Percentiles rank a stretch among this genome's conserved stretches.
Conservation (phyloP, 768 basidiomycete genomes). For the Gautieria morchelliformis region DNA sequence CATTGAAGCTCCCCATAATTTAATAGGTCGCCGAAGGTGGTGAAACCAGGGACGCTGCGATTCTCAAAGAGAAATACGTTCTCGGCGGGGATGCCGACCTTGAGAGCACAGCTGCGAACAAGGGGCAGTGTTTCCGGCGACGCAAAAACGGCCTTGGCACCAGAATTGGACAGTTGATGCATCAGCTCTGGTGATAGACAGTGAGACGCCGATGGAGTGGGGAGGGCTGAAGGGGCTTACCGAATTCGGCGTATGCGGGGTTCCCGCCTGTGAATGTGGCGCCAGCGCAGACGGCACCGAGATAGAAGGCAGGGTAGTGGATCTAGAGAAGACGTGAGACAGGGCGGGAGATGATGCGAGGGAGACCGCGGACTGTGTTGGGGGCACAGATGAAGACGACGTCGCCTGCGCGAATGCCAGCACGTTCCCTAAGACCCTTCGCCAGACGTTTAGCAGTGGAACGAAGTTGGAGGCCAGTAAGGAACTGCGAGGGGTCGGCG, state of each 20-base stretch:
- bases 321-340: background rate
- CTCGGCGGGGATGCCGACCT: slow-evolving; percentile 4
- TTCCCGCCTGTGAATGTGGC: slow-evolving; percentile 9
- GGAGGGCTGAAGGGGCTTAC: background rate
- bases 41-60: slow-evolving; percentile 2
- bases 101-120: slow-evolving; percentile 2
- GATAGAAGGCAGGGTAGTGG: slow-evolving; percentile 6
- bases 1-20: slow-evolving; percentile 6
- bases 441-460: slow-evolving; percentile 4
- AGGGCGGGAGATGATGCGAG: background rate
- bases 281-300: slow-evolving; percentile 8
- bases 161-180: slow-evolving; percentile 9
- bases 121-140: background rate
- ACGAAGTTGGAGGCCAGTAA: slow-evolving; percentile 3
- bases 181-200: slow-evolving; percentile 4
- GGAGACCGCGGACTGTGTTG: background rate
- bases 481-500: background rate
- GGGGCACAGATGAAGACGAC: slow-evolving; percentile 4
- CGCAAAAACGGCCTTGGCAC: slow-evolving; percentile 9
- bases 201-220: background rate
- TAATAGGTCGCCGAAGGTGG: slow-evolving; percentile 1
- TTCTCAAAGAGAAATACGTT: slow-evolving; percentile 8
- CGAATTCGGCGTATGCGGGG: slow-evolving; percentile 6
- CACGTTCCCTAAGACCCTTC: slow-evolving; percentile 1
- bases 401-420: background rate